Evolutionary conservation across 2,329 filamentous ascomycete species (phyloP), one percentile per base, ranked within the genome.

Genomic region (Ambrosiella cleistominuta): DNA sequence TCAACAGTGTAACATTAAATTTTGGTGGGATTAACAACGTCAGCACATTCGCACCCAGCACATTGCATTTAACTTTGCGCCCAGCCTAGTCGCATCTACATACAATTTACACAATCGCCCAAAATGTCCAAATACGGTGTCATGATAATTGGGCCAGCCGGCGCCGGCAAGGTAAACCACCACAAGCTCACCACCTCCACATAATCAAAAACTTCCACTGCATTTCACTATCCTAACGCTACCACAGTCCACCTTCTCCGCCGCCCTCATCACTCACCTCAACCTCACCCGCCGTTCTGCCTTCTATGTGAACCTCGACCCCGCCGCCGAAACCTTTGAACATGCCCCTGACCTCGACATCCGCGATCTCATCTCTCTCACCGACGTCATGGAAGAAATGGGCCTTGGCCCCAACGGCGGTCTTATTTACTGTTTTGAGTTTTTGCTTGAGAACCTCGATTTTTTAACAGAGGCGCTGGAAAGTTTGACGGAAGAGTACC

Each of bases 281-380:
- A 83, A 88, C 65, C 86, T 89, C 68, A 90, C 88, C 70, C 86
- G 88, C 58, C 86, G 90, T n/a, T 94, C 89, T 54, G 87, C 86
- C 70, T 95, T 94, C 77, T 98, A 97, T 72, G 85, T 98, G 68
- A 98, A 98, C 72, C 88, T 98, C 66, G 93, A 98, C 70, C 93
- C 93, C 6, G 93, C 93, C 59, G 93, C 93, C 68, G 90, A 96
- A 71, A 78, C 83, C 54, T 97, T 98, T 70, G 83, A 85, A 66
- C 95, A 95, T 72, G 77, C 87, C 64, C 93, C 90, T 19, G 90
- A 95, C 69, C 81, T 95, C 66, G 90, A 96, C 71, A 96, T 96
- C 75, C 91, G 89, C 70, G 89, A 96, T 65, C 80, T 96, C 62
- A 95, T 96, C 70, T 88, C 85, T 11, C 82, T 96, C 62, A 85